A percentile compares a stretch with the other conserved stretches of the same genome.
phyloP scores from a whole-genome alignment of 1,139 yeast genomes.

The Suhomyces yuchorum region DNA sequence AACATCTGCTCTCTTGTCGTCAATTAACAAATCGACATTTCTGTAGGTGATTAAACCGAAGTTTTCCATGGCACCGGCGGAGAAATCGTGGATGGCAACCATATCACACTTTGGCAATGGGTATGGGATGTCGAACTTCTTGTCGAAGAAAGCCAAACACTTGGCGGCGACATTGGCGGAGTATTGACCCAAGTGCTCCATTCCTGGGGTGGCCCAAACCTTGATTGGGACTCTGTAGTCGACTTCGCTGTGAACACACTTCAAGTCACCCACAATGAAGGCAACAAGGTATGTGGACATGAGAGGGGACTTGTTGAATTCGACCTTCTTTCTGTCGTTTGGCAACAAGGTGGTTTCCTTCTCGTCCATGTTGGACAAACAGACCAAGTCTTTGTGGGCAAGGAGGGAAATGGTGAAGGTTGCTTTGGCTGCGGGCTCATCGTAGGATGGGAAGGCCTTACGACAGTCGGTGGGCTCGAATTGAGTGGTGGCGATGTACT shows the following conservation, averaged over 20 bases:
- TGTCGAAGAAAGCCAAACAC: constrained; percentile 53
- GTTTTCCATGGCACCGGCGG: constrained; percentile 67
- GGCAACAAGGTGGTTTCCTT: constrained; percentile 47
- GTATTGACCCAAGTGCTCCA: constrained; percentile 50
- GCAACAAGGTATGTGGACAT: constrained; percentile 31
- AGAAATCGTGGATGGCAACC: constrained; percentile 58
- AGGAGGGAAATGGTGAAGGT: constrained; percentile 67
- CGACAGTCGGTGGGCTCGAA: constrained; percentile 88
- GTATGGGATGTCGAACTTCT: constrained; percentile 55
- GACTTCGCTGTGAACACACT: constrained; percentile 30
- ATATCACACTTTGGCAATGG: constrained; percentile 63
- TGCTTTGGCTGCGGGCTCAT: constrained; percentile 78
- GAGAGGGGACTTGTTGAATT: constrained; percentile 33
- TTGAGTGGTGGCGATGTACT: constrained; percentile 76
- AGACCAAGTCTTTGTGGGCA: constrained; percentile 60
- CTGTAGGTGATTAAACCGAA: constrained; percentile 61
- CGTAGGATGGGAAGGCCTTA: constrained; percentile 82
- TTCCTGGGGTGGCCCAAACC: constrained; percentile 57
- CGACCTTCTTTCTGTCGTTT: constrained; percentile 52
- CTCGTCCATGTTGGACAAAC: constrained; percentile 80
- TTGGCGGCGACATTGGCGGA: constrained; percentile 55
- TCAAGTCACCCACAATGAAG: constrained; percentile 38
- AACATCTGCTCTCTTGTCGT: constrained; percentile 47
- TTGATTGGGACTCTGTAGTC: constrained; percentile 46
- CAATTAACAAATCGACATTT: constrained; percentile 53